A percentile compares a stretch with the other conserved stretches of the same genome.
Evolutionary conservation across 2,329 filamentous ascomycete genomes (phyloP).

Genomic region (Drechmeria coniospora): DNA sequence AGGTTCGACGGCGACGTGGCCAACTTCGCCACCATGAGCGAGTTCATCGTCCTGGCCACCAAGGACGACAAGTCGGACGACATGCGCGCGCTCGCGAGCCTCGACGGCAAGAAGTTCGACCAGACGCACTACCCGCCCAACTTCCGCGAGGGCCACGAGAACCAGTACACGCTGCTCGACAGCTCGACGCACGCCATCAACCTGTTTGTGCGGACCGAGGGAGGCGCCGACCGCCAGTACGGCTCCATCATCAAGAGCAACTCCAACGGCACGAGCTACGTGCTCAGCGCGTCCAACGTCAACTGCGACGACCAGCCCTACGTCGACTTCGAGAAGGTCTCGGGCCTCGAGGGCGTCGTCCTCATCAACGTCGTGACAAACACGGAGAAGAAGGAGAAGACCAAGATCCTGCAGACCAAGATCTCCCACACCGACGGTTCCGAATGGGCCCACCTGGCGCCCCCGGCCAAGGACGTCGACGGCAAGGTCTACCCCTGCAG

Average conservation of each 20-base stretch:
- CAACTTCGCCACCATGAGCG: slow-evolving; percentile 86
- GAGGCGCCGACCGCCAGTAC: slow-evolving; percentile 47
- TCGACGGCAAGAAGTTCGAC: slow-evolving; percentile 74
- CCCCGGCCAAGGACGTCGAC: slow-evolving; percentile 56
- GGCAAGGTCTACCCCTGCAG: slow-evolving; percentile 58
- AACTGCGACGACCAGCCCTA: slow-evolving; percentile 65
- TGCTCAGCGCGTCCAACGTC: slow-evolving; percentile 65
- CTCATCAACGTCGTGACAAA: slow-evolving; percentile 80
- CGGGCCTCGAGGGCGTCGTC: slow-evolving; percentile 77
- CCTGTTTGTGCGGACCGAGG: slow-evolving; percentile 74
- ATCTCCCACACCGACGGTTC: slow-evolving; percentile 96
- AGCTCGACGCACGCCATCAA: slow-evolving; percentile 92
- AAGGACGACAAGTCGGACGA: slow-evolving; percentile 52
- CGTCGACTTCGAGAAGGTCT: slow-evolving; percentile 94
- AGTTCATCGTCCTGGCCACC: slow-evolving; percentile 84
- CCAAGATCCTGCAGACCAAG: slow-evolving; percentile 73
- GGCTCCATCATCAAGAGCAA: slow-evolving; percentile 95
- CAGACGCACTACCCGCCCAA: slow-evolving; percentile 74
- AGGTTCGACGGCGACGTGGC: slow-evolving; percentile 45
- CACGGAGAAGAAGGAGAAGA: slow-evolving; percentile 53
- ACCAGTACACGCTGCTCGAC: slow-evolving; percentile 83
- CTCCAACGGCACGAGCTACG: slow-evolving; percentile 92
- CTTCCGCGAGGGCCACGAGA: slow-evolving; percentile 62
- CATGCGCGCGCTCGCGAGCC: slow-evolving; percentile 64
- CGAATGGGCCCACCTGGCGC: slow-evolving; percentile 63